Percentiles rank a stretch among this genome's conserved stretches.
These are phyloP conservation scores for Cryphonectria carpinicola DNA, from an alignment of 2,329 filamentous ascomycete species.

Conservation along the genomic window DNA sequence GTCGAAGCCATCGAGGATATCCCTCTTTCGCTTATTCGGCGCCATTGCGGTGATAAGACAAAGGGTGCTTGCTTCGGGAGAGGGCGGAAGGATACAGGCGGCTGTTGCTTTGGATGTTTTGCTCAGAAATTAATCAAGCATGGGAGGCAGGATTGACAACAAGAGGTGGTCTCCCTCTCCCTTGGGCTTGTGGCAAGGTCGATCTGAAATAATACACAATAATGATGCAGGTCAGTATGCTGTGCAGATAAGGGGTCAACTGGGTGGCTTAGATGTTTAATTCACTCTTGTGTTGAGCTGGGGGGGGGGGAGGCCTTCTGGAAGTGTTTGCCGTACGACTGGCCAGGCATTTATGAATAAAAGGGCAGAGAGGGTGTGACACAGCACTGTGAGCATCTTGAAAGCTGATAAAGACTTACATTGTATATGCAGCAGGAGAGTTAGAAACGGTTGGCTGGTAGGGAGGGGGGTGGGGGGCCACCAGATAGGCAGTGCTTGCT, in stretches of 20 bases:
- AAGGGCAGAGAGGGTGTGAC: neutral
- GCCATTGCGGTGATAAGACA: conserved; percentile 36
- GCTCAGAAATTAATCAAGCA: neutral
- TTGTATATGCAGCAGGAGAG: neutral
- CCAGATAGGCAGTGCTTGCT: neutral
- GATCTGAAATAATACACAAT: neutral
- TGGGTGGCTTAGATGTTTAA: neutral
- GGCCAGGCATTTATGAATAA: neutral
- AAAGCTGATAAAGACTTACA: neutral
- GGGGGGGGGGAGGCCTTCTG: neutral
- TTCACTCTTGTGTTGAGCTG: neutral
- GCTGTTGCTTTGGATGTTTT: neutral
- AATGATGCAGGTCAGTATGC: neutral
- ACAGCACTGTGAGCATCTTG: too few relatives aligned
- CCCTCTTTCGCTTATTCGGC: conserved; percentile 61
- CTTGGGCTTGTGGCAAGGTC: neutral
- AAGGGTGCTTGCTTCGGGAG: neutral
- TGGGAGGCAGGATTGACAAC: neutral
- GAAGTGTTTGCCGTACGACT: neutral
- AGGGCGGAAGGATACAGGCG: neutral
- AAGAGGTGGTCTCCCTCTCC: neutral
- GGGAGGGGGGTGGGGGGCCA: neutral
- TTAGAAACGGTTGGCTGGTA: neutral
- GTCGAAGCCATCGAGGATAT: conserved; percentile 61
- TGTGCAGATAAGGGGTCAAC: neutral